These are phyloP conservation scores for Ogataea hybrid DNA, from an alignment of 1,139 yeast genomes.

Conservation along the genomic window DNA sequence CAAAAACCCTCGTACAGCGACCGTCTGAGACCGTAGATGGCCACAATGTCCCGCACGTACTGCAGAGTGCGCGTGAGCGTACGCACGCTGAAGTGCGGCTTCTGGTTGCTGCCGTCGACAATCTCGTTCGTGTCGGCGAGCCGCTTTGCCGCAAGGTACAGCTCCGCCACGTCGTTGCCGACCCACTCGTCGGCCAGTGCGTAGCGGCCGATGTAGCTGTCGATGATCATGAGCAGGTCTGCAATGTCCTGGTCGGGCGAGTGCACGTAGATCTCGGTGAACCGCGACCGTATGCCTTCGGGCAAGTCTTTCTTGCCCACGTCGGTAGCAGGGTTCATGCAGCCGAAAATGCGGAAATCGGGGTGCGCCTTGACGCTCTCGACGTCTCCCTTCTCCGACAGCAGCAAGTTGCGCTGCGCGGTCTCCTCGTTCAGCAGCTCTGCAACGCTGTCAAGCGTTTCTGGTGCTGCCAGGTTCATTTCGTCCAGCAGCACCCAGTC, in stretches of 20 bases:
- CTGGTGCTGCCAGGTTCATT: slow-evolving; percentile 90
- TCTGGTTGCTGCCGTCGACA: slow-evolving; percentile 97
- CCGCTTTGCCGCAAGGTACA: slow-evolving; percentile 74
- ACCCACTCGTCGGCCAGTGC: slow-evolving; percentile 83
- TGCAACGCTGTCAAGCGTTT: slow-evolving; percentile 89
- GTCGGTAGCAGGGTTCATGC: slow-evolving; percentile 99
- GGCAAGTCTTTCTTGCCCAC: slow-evolving; percentile 95
- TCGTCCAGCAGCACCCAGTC: slow-evolving; percentile 96
- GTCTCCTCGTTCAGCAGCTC: slow-evolving; percentile 72
- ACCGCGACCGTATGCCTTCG: slow-evolving; percentile 80
- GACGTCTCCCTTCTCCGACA: slow-evolving; percentile 91
- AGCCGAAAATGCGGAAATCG: slow-evolving; percentile 89
- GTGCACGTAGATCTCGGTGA: slow-evolving; percentile 88
- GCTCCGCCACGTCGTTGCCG: slow-evolving; percentile 84
- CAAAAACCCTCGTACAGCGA: slow-evolving; percentile 93
- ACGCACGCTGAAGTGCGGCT: slow-evolving; percentile 95
- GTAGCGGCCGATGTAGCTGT: slow-evolving; percentile 74
- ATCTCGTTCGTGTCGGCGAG: slow-evolving; percentile 73
- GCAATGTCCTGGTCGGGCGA: slow-evolving; percentile 88
- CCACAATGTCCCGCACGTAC: slow-evolving; percentile 76
- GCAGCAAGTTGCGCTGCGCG: slow-evolving; percentile 63
- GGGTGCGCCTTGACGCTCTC: slow-evolving; percentile 84
- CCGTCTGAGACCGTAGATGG: slow-evolving; percentile 82
- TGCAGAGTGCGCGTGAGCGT: slow-evolving; percentile 83
- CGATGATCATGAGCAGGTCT: slow-evolving; percentile 80